phyloP scores from a whole-genome alignment of 495 filamentous ascomycete genomes.

The Aspergillus wentii region DNA sequence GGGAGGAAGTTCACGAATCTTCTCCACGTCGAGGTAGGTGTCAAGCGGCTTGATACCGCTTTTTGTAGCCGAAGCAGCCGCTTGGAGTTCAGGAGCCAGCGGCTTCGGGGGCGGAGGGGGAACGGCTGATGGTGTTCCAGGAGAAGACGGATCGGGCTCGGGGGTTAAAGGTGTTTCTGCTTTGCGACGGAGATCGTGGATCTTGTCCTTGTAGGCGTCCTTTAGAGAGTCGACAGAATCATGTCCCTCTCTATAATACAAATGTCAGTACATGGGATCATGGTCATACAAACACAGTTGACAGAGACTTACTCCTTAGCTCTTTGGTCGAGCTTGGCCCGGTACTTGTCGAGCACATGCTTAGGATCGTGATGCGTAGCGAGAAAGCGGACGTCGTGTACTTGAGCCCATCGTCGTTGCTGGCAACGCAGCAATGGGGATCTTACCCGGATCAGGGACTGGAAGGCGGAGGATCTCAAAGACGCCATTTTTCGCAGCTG shows the following conservation, averaged over 20 bases:
- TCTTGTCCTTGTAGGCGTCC: slow-evolving; percentile 78
- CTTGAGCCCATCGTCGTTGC: slow-evolving; percentile 85
- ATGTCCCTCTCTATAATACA: slow-evolving; percentile 70
- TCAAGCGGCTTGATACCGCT: slow-evolving; percentile 74
- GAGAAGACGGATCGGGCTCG: slow-evolving; percentile 30
- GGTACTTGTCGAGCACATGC: slow-evolving; percentile 76
- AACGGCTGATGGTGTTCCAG: slow-evolving; percentile 20
- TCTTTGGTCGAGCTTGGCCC: slow-evolving; percentile 77
- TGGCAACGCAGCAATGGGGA: slow-evolving; percentile 25
- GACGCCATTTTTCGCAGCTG: slow-evolving; percentile 25
- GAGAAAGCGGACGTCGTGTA: slow-evolving; percentile 87
- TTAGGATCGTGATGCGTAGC: slow-evolving; percentile 60
- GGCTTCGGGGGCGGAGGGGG: slow-evolving; percentile 26
- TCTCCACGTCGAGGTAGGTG: slow-evolving; percentile 77
- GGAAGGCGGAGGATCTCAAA: slow-evolving; percentile 26
- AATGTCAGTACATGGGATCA: too few relatives aligned
- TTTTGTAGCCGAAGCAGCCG: slow-evolving; percentile 16
- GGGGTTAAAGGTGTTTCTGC: slow-evolving; percentile 54
- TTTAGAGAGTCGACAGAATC: slow-evolving; percentile 70
- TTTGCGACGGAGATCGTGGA: slow-evolving; percentile 57
- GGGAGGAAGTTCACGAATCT: slow-evolving; percentile 64
- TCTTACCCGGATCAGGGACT: slow-evolving; percentile 21
- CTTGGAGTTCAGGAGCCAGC: slow-evolving; percentile 11
- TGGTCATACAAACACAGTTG: too few relatives aligned
- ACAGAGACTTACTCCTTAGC: slow-evolving; percentile 60